Evolutionary conservation across 2,329 filamentous ascomycete species (phyloP).

Genomic region (Claviceps sp.): DNA sequence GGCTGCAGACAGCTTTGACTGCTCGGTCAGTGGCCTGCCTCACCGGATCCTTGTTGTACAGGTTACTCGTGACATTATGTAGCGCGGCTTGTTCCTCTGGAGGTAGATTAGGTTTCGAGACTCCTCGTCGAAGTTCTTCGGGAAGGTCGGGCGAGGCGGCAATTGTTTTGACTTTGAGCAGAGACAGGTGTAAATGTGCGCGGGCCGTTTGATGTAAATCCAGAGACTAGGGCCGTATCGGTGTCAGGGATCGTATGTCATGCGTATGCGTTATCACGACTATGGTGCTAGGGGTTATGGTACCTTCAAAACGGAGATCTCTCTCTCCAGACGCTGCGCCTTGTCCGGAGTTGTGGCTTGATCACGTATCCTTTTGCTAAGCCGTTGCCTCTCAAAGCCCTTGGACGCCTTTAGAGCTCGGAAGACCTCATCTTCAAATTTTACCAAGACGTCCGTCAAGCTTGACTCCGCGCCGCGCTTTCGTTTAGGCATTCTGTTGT

Average conservation of each 20-base stretch:
- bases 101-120: constrained; percentile 36
- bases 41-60: constrained; percentile 40
- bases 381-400: constrained; percentile 66
- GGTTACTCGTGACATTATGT: constrained; percentile 46
- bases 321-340: constrained; percentile 47
- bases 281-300: background rate
- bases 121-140: constrained; percentile 29
- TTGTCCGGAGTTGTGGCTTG: constrained; percentile 33
- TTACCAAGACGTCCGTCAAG: constrained; percentile 37
- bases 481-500: constrained; percentile 39
- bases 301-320: constrained; percentile 42
- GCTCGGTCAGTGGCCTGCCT: constrained; percentile 36
- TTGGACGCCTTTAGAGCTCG: constrained; percentile 60
- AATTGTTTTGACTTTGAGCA: constrained; percentile 40
- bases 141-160: constrained; percentile 38
- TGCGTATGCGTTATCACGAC: too few relatives aligned
- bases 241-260: background rate
- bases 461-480: constrained; percentile 34
- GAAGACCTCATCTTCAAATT: constrained; percentile 45
- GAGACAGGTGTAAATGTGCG: constrained; percentile 40
- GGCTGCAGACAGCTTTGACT: constrained; percentile 33
- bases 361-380: constrained; percentile 45
- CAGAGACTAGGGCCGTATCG: constrained; percentile 28
- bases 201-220: constrained; percentile 44
- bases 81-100: constrained; percentile 37